Percentiles rank a stretch among this genome's conserved stretches.
Conservation (phyloP, 352 stramenopile genomes). For the Globisporangium recalcitrans region DNA sequence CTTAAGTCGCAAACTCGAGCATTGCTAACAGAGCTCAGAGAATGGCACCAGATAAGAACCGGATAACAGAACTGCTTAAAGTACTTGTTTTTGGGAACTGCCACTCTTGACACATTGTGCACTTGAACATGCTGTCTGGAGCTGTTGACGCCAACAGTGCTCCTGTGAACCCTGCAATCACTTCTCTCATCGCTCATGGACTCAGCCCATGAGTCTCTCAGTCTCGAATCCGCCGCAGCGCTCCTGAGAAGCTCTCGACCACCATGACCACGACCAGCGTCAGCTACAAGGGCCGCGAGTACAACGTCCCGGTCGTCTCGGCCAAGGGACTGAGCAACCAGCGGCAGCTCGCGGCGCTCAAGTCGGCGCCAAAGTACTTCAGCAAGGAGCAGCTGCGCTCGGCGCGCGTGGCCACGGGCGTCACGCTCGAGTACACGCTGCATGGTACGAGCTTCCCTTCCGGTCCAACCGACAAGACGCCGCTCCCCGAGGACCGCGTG, state of each 20-base stretch:
- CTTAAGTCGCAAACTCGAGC: no score
- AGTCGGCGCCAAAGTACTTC: constrained; percentile 20
- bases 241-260: neutral
- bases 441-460: constrained; percentile 16
- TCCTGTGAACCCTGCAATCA: no score
- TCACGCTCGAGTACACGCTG: constrained; percentile 48
- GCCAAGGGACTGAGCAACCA: constrained; percentile 11
- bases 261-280: neutral
- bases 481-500: constrained; percentile 10
- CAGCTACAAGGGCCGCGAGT: neutral
- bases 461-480: neutral
- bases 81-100: no score
- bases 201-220: no score
- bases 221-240: neutral
- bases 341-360: constrained; percentile 20
- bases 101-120: no score
- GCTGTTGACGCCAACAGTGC: no score
- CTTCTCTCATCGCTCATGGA: no score
- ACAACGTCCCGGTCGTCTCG: constrained; percentile 1
- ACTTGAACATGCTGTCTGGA: no score
- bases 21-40: no score
- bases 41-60: no score
- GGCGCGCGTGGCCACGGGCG: constrained; percentile 21
- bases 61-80: no score
- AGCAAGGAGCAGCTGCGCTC: constrained; percentile 10